Evolutionary conservation across 208 protist genomes (phyloP), one percentile per base, ranked within the genome.

Genomic region (Acanthamoeba royreba): DNA sequence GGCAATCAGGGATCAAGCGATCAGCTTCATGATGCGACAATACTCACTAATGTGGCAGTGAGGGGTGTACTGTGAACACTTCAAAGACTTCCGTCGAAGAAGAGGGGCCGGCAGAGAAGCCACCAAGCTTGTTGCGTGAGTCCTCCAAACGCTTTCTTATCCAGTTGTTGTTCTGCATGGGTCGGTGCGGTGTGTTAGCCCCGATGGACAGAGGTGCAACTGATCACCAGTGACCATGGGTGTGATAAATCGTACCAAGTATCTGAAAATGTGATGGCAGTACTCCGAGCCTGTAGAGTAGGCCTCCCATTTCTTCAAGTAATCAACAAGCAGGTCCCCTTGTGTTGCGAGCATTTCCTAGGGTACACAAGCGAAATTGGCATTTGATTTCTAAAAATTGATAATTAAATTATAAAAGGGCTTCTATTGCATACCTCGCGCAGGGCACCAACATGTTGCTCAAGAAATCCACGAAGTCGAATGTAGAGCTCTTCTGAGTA

Each of bases 261-360:
- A 96, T 49, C 93, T 72, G 46, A 96, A 96, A 31, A 96, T 94
- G 88, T 96, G 52, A 63, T 94, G 95, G 40, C 91, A 83, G 53
- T 94, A 95, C 45, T 95, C 94, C 61, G 92, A 95, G 42, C 87
- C 92, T 1, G 92, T 93, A 8, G 93, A 87, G 85, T 95, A 96
- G 43, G 86, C 46, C 55, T 94, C 93, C 95, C 95, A 96, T 91
- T 96, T 93, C 38, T 92, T 92, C 35, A 55, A 55, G 47, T 96
- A 96, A 55, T 95, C 95, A 33, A 79, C 58, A 11, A 96, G 69
- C 33, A 96, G 38, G 45, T 43, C 86, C 9, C 77, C 46, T 38
- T 86, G 77, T 1, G 31, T 13, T 35, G 1, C 77, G 11, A 86
- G 77, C 77, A 86, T 86, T n/a, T 86, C 46, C 77, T 86, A 35